These are phyloP conservation scores for Cardamine occulta DNA, from an alignment of 345 rosid species.

Conservation along the genomic window DNA sequence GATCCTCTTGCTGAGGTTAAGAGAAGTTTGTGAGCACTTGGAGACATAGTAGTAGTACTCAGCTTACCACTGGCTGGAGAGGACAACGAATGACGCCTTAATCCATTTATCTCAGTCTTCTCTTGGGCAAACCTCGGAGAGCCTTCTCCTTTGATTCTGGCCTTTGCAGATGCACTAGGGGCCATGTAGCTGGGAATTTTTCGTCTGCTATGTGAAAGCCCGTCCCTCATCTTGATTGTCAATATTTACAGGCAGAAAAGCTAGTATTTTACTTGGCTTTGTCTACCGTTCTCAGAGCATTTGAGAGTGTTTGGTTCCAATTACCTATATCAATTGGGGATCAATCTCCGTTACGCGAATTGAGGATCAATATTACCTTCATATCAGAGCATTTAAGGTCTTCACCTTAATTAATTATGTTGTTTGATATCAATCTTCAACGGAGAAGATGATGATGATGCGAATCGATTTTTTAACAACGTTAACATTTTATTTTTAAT, in stretches of 20 bases:
- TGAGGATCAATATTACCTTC: conserved; percentile 17
- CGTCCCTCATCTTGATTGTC: conserved; percentile 53
- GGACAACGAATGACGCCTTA: conserved; percentile 79
- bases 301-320: too few relatives aligned
- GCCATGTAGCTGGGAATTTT: conserved; percentile 86
- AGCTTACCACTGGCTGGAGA: conserved; percentile 55
- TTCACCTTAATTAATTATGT: conserved; percentile 38
- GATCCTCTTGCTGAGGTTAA: conserved; percentile 61
- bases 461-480: too few relatives aligned
- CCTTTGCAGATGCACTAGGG: conserved; percentile 81
- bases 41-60: conserved; percentile 54
- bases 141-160: conserved; percentile 69
- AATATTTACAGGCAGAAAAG: conserved; percentile 54
- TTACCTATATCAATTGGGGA: too few relatives aligned
- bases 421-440: too few relatives aligned
- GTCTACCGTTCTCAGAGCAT: conserved; percentile 45
- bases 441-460: too few relatives aligned
- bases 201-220: conserved; percentile 45
- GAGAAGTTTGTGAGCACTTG: conserved; percentile 60
- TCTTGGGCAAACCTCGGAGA: conserved; percentile 55
- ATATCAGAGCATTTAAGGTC: conserved; percentile 41
- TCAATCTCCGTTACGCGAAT: too few relatives aligned
- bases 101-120: conserved; percentile 51
- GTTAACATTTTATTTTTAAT: too few relatives aligned
- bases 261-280: conserved; percentile 59